These are phyloP conservation scores for Brasenia schreberi DNA, from an alignment of 164 flowering plant genomes.

Conservation along the genomic window DNA sequence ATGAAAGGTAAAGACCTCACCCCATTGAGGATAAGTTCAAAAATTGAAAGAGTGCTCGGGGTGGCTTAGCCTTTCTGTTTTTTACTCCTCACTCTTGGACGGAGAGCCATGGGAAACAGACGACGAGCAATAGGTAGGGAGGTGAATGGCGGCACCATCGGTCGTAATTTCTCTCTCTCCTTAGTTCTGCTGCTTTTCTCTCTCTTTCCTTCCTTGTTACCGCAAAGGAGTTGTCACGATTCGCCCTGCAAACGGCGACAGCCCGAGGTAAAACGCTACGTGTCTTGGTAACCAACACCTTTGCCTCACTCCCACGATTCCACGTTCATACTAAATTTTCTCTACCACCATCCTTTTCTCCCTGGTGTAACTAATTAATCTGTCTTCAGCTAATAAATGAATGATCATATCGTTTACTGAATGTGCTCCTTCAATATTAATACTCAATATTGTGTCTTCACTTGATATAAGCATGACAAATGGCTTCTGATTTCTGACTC, in stretches of 20 bases:
- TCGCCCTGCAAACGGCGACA: slow-evolving; percentile 21
- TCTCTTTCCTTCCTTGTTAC: background rate
- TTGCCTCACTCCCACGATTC: background rate
- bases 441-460: background rate
- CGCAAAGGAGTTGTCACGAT: slow-evolving; percentile 14
- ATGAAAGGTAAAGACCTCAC: slow-evolving; percentile 4
- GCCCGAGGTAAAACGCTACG: slow-evolving; percentile 1
- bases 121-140: slow-evolving; percentile 31
- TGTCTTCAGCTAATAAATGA: background rate
- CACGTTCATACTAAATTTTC: background rate
- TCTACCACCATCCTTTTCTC: background rate
- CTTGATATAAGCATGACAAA: background rate
- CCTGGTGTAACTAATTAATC: background rate
- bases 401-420: background rate
- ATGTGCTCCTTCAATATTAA: background rate
- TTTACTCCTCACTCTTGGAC: slow-evolving; percentile 14
- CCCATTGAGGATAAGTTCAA: slow-evolving; percentile 5
- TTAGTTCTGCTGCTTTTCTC: background rate
- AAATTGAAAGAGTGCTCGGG: slow-evolving; percentile 18
- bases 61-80: slow-evolving; percentile 15
- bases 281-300: background rate
- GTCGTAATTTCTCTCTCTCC: slow-evolving; percentile 5
- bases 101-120: slow-evolving; percentile 23
- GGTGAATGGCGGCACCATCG: slow-evolving; percentile 39
- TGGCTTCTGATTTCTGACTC: background rate